Conservation (phyloP, 805 yeast genomes). For the Maudiozyma barnettii region DNA sequence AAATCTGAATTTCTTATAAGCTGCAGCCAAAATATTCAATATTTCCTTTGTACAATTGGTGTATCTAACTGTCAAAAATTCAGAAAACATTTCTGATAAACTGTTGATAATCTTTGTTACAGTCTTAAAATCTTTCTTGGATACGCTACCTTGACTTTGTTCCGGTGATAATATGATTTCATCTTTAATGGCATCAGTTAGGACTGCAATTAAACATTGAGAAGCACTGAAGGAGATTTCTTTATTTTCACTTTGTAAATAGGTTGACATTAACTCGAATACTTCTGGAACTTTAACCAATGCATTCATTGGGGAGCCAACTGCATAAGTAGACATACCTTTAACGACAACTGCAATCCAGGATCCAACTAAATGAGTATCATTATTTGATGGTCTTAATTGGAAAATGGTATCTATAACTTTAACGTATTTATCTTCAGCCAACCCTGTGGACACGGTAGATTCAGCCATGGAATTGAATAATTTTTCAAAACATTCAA, state of each 20-base stretch:
- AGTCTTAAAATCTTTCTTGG: conserved; percentile 36
- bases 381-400: conserved; percentile 72
- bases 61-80: conserved; percentile 61
- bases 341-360: conserved; percentile 94
- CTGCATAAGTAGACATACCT: conserved; percentile 50
- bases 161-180: conserved; percentile 52
- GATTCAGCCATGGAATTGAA: conserved; percentile 20
- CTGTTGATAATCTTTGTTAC: conserved; percentile 49
- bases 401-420: conserved; percentile 66
- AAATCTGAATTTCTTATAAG: conserved; percentile 52
- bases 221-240: conserved; percentile 69
- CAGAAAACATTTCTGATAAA: conserved; percentile 46
- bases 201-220: conserved; percentile 74
- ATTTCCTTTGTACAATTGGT: conserved; percentile 69
- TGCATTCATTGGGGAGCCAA: conserved; percentile 43
- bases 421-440: conserved; percentile 51
- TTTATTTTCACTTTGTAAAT: conserved; percentile 54
- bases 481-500: conserved; percentile 50
- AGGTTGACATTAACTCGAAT: conserved; percentile 50
- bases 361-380: conserved; percentile 78
- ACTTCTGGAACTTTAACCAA: conserved; percentile 47
- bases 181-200: conserved; percentile 59
- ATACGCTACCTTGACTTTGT: conserved; percentile 6
- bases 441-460: conserved; percentile 43
- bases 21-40: conserved; percentile 54